Evolutionary conservation across 2,329 filamentous ascomycete species (phyloP), one percentile per base, ranked within the genome.

Genomic region (Bipolaris oryzae): DNA sequence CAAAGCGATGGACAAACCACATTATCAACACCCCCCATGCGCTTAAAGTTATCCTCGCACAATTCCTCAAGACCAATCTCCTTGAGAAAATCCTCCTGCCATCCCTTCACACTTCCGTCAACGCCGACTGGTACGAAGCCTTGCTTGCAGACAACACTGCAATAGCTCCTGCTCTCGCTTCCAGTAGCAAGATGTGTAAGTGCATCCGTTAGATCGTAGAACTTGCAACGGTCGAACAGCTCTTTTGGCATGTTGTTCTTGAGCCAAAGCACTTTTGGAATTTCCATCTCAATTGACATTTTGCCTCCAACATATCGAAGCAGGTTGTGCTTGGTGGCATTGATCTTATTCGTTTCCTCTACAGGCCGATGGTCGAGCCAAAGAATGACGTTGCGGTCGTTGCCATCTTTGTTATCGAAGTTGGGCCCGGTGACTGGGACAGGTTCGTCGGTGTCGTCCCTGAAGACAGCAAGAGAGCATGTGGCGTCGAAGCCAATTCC

Each of bases 251-350:
- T 98, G 79, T 98, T 86, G 78, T 96, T 96, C 84, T 98, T 98
- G 73, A 99, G 84, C 95, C 95, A 99, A 55, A 98, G 83, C 1
- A 97, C 91, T 80, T 99, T 99, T 62, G 95, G 95, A 53, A 99
- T 96, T 77, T 99, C 95, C 95, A 99, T 99, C 82, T 99, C 95
- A 64, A 97, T 94, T 75, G 92, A 96, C 95, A 99, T 99, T 75
- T 90, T 94, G 62, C 95, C 95, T 67, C 95, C 95, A 16, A 99
- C 95, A 74, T 99, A 99, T 71, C 92, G 90, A 57, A 99, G 86
- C 51, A 99, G 82, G 76, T 96, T 95, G 81, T 99, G 95, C 50
- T 88, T 84, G 2, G 95, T 98, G 52, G 87, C 87, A 76, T 99
- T 99, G 80, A 99, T 96, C 79, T 91, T 90, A 61, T 91, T 88